Evolutionary conservation across 805 yeast genomes (phyloP).

Genomic region (Candida pini): DNA sequence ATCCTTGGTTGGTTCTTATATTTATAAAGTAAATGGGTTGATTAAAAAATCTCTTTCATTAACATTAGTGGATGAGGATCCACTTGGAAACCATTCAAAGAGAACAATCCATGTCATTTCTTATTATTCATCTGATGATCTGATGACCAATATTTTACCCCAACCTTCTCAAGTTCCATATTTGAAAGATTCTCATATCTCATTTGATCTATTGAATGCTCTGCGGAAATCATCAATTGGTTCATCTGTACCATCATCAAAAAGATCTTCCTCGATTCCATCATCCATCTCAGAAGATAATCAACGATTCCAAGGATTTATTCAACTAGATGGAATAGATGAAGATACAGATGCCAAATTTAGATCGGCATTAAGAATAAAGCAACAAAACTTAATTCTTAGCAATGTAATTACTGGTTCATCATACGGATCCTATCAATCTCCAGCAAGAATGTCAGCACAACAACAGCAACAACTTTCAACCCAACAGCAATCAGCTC

Average conservation of each 20-base stretch:
- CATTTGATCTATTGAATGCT: constrained; percentile 46
- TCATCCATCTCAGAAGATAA: constrained; percentile 9
- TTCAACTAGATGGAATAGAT: constrained; percentile 21
- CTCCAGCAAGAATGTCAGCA: constrained; percentile 1
- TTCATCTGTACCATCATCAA: constrained; percentile 21
- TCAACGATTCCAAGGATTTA: constrained; percentile 14
- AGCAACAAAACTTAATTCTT: constrained; percentile 8
- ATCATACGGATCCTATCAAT: no score
- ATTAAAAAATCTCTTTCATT: constrained; percentile 79
- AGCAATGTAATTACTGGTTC: no score
- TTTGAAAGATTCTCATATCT: constrained; percentile 44
- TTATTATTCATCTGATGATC: constrained; percentile 75
- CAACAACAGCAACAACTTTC: constrained; percentile 6
- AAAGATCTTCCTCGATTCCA: no score
- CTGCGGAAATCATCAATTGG: constrained; percentile 57
- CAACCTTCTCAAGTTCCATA: constrained; percentile 52
- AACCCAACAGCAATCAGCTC: constrained; percentile 1
- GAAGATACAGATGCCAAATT: constrained; percentile 13
- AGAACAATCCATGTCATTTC: constrained; percentile 69
- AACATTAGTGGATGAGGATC: constrained; percentile 32
- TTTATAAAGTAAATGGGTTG: constrained; percentile 66
- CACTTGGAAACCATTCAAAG: constrained; percentile 12
- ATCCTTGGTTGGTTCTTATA: constrained; percentile 53
- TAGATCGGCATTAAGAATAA: constrained; percentile 11
- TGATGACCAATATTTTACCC: constrained; percentile 45